phyloP scores from a whole-genome alignment of 2,329 filamentous ascomycete genomes.

The Talaromyces funiculosus region DNA sequence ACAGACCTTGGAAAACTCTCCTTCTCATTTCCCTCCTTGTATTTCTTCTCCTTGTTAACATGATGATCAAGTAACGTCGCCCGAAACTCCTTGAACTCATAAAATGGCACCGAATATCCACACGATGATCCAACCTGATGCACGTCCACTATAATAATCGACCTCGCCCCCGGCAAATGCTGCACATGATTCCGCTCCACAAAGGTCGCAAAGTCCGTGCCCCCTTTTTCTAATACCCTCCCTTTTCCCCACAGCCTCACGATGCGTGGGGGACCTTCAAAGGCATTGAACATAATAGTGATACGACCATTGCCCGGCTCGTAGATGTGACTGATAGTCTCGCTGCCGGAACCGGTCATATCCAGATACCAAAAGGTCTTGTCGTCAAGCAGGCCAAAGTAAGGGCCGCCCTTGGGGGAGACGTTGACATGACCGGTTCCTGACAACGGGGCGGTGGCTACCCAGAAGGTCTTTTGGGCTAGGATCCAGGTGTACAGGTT shows the following conservation, averaged over 20 bases:
- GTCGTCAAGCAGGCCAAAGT: slow-evolving; percentile 12
- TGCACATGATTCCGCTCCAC: slow-evolving; percentile 7
- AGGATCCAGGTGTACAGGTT: slow-evolving; percentile 11
- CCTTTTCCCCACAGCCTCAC: slow-evolving; percentile 13
- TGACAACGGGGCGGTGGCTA: slow-evolving; percentile 11
- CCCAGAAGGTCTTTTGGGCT: slow-evolving; percentile 13
- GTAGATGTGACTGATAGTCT: slow-evolving; percentile 15
- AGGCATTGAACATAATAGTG: slow-evolving; percentile 14
- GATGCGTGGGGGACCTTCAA: slow-evolving; percentile 12
- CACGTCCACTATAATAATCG: slow-evolving; percentile 13
- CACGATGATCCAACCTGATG: slow-evolving; percentile 14
- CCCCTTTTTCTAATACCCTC: slow-evolving; percentile 7
- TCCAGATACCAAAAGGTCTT: slow-evolving; percentile 14
- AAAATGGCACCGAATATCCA: slow-evolving; percentile 13
- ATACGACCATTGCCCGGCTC: slow-evolving; percentile 13
- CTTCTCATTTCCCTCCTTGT: slow-evolving; percentile 9
- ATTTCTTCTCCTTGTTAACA: slow-evolving; percentile 7
- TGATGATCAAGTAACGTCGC: slow-evolving; percentile 2
- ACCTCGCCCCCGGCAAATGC: slow-evolving; percentile 5
- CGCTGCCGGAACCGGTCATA: slow-evolving; percentile 13
- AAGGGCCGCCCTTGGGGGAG: slow-evolving; percentile 12
- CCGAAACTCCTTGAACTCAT: slow-evolving; percentile 13
- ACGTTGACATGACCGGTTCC: slow-evolving; percentile 14
- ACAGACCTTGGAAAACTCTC: slow-evolving; percentile 13
- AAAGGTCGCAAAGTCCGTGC: slow-evolving; percentile 5